phyloP scores from a whole-genome alignment of 23 red algal genomes.

The Gracilaria domingensis region DNA sequence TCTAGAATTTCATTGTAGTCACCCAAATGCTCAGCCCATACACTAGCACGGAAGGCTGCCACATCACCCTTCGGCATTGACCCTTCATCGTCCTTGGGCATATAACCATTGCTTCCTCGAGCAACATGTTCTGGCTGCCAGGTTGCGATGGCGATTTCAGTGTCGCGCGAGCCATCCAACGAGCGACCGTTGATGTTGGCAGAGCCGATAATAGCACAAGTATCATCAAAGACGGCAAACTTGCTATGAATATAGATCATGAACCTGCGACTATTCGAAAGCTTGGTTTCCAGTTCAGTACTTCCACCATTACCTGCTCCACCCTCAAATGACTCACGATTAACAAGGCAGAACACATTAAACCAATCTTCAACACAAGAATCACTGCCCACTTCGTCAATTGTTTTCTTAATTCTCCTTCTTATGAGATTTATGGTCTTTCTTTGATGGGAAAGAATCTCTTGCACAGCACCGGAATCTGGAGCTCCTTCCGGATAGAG shows the following conservation, averaged over 20 bases:
- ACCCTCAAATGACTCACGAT: conserved; percentile 74
- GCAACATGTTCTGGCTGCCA: conserved; percentile 80
- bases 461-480: conserved; percentile 78
- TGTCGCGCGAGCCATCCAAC: conserved; percentile 80
- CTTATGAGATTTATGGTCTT: conserved; percentile 74
- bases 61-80: conserved; percentile 72
- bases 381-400: conserved; percentile 66
- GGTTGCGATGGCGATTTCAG: conserved; percentile 75
- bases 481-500: conserved; percentile 85
- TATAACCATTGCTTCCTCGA: conserved; percentile 50
- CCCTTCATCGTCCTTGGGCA: conserved; percentile 12
- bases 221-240: conserved; percentile 85
- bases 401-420: conserved; percentile 58
- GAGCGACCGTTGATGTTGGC: conserved; percentile 84
- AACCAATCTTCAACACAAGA: conserved; percentile 72
- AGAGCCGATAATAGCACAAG: conserved; percentile 71
- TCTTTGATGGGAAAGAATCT: conserved; percentile 79
- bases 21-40: conserved; percentile 81
- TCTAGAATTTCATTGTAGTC: conserved; percentile 55
- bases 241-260: conserved; percentile 88
- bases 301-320: conserved; percentile 58
- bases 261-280: conserved; percentile 62
- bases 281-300: conserved; percentile 33
- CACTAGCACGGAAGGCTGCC: conserved; percentile 71
- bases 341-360: conserved; percentile 74